Base-by-base conservation (phyloP, 257 asterid genomes). In the Craterostigma plantagineum region DNA sequence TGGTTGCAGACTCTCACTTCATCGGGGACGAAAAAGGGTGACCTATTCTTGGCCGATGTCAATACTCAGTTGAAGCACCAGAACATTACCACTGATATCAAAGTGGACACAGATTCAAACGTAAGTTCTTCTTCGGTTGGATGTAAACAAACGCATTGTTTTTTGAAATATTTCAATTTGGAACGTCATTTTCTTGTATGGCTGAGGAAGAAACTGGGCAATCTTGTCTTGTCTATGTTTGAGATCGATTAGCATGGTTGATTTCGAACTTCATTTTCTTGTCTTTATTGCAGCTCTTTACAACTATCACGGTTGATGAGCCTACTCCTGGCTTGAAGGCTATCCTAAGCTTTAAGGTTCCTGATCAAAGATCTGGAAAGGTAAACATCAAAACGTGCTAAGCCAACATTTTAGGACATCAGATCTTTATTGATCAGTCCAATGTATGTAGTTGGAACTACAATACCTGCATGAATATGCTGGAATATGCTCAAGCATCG, bases 61-160 rank as follows among this genome's bases (percentile, higher is more conserved):
- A 74, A 52, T 48, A 70, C 83, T 13, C 76, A 74, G 56, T 54
- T 74, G 73, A 74, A 74, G 64, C 55, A 64, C 64, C 67, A 74
- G 38, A 74, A 74, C 41, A 42, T 74, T 59, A 74, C 83, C 18
- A 67, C 79, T 36, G 83, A 74, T 52, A 34, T 74, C 4, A 74
- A 74, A 70, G 76, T 74, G 59, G 83, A 74, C 40, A 70, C 83
- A n/a, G 54, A 37, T 38, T 66, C 83, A 16, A 74, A 74, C 53
- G 83, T 74, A 63, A n/a, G 73, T 41, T 27, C 23, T n/a, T n/a
- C n/a, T 18, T 35, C 39, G 9, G 40, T 12, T 38, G 13, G n/a
- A 18, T 14, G n/a, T n/a, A 11, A 38, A 33, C 16, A 44, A 23
- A 30, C 40, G 11, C 34, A 10, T 42, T 17, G 14, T 41, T 14